phyloP scores from a whole-genome alignment of 257 asterid species.

The Petunia secreta region DNA sequence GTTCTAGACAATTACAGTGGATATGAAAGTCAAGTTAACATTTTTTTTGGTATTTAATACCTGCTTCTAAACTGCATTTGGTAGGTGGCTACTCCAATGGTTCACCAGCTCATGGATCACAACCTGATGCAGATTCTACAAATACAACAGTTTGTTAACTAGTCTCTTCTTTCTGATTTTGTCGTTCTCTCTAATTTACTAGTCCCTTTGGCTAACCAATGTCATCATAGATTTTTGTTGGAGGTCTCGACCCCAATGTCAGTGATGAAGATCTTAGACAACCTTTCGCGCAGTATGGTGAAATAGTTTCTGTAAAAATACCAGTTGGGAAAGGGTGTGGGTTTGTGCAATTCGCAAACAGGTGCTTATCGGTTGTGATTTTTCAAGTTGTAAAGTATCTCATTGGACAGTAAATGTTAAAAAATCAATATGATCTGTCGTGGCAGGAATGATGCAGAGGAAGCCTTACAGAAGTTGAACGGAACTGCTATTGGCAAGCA shows the following conservation, averaged over 20 bases:
- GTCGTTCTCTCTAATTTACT: conserved; percentile 4
- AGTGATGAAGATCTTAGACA: conserved; percentile 87
- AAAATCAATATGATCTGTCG: background rate
- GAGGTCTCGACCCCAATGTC: conserved; percentile 87
- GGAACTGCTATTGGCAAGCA: conserved; percentile 49
- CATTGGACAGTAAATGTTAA: conserved; percentile 8
- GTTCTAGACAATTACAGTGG: background rate
- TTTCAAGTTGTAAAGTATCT: background rate
- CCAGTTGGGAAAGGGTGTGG: conserved; percentile 96
- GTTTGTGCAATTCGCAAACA: conserved; percentile 82
- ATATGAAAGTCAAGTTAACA: background rate
- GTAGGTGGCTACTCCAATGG: conserved; percentile 83
- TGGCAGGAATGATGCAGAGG: conserved; percentile 55
- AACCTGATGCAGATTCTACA: conserved; percentile 76
- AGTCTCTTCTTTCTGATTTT: conserved; percentile 29
- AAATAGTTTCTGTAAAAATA: conserved; percentile 79
- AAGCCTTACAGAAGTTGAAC: conserved; percentile 52
- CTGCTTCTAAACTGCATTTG: conserved; percentile 32
- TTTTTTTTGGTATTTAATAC: background rate
- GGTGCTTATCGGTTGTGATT: conserved; percentile 45
- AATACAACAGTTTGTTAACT: conserved; percentile 81
- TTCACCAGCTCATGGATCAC: conserved; percentile 67
- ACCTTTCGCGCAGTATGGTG: conserved; percentile 83
- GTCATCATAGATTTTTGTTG: conserved; percentile 78
- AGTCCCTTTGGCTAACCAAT: conserved; percentile 36